These are phyloP conservation scores for Microglena sp. DNA, from an alignment of 139 green algal genomes.

Conservation along the genomic window DNA sequence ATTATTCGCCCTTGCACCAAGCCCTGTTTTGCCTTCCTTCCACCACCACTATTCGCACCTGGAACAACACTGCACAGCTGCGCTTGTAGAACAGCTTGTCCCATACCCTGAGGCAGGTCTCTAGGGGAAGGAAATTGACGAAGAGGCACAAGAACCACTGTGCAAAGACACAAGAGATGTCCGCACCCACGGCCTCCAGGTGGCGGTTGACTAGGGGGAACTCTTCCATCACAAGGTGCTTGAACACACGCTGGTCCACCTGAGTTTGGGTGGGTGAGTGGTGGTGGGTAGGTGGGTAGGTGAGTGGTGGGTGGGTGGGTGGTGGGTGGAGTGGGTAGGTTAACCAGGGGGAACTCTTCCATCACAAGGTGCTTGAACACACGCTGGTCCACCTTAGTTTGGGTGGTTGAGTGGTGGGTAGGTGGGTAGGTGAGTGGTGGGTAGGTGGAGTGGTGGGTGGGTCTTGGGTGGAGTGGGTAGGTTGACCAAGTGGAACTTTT, in stretches of 20 bases:
- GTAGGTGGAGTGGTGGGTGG: too few relatives aligned
- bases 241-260: constrained; percentile 66
- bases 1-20: constrained; percentile 1
- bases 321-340: too few relatives aligned
- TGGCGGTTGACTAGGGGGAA: constrained; percentile 49
- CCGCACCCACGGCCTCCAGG: constrained; percentile 48
- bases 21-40: background rate
- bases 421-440: too few relatives aligned
- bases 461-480: too few relatives aligned
- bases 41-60: constrained; percentile 9
- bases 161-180: constrained; percentile 43
- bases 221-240: constrained; percentile 36
- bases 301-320: too few relatives aligned
- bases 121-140: constrained; percentile 79
- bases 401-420: too few relatives aligned
- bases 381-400: too few relatives aligned
- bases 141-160: constrained; percentile 76
- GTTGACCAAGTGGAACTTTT: too few relatives aligned
- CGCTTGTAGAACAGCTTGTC: constrained; percentile 50
- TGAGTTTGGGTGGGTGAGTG: constrained; percentile 3
- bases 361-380: too few relatives aligned
- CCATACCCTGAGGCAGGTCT: constrained; percentile 68
- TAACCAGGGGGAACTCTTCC: too few relatives aligned
- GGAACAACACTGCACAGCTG: constrained; percentile 39
- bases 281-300: too few relatives aligned